A percentile compares a stretch with the other conserved stretches of the same genome.
These are phyloP conservation scores for Trichoderma guizhouense DNA, from an alignment of 2,329 filamentous ascomycete genomes.

Conservation along the genomic window DNA sequence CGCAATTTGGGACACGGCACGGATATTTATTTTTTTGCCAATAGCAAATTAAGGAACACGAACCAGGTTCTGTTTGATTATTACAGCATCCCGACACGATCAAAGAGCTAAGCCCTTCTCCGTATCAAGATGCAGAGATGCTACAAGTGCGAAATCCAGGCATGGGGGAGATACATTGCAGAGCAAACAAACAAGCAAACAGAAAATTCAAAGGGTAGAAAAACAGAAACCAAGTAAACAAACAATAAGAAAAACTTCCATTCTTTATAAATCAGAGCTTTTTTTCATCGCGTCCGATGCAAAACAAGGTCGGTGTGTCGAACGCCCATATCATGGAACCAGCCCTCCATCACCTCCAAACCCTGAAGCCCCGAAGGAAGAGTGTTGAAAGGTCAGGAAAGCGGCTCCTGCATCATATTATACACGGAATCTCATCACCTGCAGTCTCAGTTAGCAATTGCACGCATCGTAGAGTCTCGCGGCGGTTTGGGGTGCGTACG, in stretches of 20 bases:
- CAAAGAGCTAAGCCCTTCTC: not conserved
- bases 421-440: constrained; percentile 99
- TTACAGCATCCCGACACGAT: not conserved
- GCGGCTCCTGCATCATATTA: constrained; percentile 74
- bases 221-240: constrained; percentile 11
- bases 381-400: constrained; percentile 67
- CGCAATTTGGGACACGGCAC: not conserved
- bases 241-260: constrained; percentile 29
- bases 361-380: constrained; percentile 92
- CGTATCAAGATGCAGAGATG: not conserved
- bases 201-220: not conserved
- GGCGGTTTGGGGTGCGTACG: constrained; percentile 57
- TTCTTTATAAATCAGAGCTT: constrained; percentile 79
- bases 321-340: constrained; percentile 96
- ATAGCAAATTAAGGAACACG: not conserved
- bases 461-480: not conserved
- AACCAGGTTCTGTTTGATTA: not conserved
- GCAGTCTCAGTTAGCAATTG: constrained; percentile 32
- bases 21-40: not conserved
- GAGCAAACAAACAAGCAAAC: not conserved
- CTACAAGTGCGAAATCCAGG: not conserved
- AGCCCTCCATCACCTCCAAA: constrained; percentile 60
- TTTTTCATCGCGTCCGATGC: constrained; percentile 91
- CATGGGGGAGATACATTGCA: not conserved
- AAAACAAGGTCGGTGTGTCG: constrained; percentile 98